phyloP scores from a whole-genome alignment of 768 basidiomycete species.

The Boletus pseudo-olivaceus region DNA sequence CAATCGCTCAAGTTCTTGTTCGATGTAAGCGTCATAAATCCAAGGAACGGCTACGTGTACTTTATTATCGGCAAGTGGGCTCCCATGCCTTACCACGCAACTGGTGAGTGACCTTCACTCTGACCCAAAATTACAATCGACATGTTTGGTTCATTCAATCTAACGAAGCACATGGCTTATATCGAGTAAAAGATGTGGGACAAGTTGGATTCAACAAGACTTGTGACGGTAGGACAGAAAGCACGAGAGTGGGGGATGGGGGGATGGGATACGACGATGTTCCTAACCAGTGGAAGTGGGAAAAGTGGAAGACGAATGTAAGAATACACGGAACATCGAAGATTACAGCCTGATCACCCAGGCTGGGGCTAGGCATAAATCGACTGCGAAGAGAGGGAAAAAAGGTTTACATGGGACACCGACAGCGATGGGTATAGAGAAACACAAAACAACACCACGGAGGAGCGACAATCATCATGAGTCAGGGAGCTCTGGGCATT shows the following conservation, averaged over 20 bases:
- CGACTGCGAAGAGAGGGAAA: constrained; percentile 11
- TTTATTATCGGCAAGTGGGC: not conserved
- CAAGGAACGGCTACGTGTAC: not conserved
- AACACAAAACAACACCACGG: constrained; percentile 2
- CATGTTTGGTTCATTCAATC: not conserved
- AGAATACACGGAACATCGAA: constrained; percentile 44
- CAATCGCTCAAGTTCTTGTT: not conserved
- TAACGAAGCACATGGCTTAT: constrained; percentile 1
- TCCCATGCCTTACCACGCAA: not conserved
- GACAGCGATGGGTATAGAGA: constrained; percentile 6
- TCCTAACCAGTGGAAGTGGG: constrained; percentile 47
- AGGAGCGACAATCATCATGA: constrained; percentile 20
- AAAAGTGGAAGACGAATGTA: constrained; percentile 24
- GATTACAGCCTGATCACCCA: constrained; percentile 24
- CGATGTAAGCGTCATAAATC: not conserved
- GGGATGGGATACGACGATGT: constrained; percentile 52
- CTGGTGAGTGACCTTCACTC: not conserved
- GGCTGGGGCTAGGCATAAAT: not conserved
- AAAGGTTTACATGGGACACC: not conserved
- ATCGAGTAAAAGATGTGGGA: constrained; percentile 3
- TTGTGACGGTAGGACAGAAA: not conserved
- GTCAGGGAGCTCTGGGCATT: constrained; percentile 48
- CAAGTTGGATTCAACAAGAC: constrained; percentile 1
- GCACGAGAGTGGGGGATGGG: not conserved
- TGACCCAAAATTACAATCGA: not conserved